phyloP scores from a whole-genome alignment of 495 filamentous ascomycete species.

The Venustampulla echinocandica region DNA sequence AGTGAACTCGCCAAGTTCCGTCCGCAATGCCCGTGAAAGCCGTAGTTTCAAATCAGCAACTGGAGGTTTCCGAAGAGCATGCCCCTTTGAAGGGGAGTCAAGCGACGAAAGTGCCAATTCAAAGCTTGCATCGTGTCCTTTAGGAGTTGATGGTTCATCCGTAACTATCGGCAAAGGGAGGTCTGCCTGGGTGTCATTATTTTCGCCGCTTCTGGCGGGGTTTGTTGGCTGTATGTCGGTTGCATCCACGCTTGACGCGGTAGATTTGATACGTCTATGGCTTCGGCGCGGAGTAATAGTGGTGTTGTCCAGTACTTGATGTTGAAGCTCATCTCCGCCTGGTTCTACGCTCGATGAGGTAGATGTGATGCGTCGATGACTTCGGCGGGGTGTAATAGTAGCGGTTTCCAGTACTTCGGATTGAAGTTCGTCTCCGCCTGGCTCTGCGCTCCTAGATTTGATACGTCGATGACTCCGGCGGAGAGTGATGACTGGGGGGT shows the following conservation, averaged over 20 bases:
- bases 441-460: too few species aligned
- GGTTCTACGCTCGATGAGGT: too few species aligned
- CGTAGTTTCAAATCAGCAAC: slow-evolving; percentile 12
- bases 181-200: too few species aligned
- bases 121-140: slow-evolving; percentile 20
- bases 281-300: slow-evolving; percentile 9
- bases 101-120: slow-evolving; percentile 17
- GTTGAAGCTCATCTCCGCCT: too few species aligned
- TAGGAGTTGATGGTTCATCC: slow-evolving; percentile 7
- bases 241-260: not conserved
- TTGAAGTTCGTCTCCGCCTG: too few species aligned
- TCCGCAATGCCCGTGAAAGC: slow-evolving; percentile 40
- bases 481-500: too few species aligned
- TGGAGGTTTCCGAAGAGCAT: slow-evolving; percentile 13
- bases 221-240: slow-evolving; percentile 4
- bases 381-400: too few species aligned
- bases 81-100: slow-evolving; percentile 16
- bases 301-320: not conserved
- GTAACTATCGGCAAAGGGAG: slow-evolving; percentile 10
- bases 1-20: slow-evolving; percentile 56
- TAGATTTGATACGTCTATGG: slow-evolving; percentile 5
- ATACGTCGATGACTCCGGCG: too few species aligned
- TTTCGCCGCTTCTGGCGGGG: not conserved
- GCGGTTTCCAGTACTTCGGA: too few species aligned
- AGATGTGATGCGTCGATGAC: too few species aligned